Percentiles rank a stretch among this genome's conserved stretches.
These are phyloP conservation scores for Suhomyces panamericanus DNA, from an alignment of 1,139 yeast genomes.

Conservation along the genomic window DNA sequence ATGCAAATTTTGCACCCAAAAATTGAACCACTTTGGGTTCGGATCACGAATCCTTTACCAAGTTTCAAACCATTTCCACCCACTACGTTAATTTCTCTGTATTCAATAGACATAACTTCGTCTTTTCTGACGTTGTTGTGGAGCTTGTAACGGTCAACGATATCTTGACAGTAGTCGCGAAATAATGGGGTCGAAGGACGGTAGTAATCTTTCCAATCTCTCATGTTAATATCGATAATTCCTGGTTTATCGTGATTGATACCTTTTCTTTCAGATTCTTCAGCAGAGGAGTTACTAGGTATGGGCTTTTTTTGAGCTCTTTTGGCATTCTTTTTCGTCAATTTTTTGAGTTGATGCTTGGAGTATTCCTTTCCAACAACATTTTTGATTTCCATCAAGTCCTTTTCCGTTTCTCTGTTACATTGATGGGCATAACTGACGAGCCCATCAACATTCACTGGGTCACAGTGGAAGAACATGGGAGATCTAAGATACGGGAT, in stretches of 20 bases:
- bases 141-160: slow-evolving; percentile 36
- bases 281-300: slow-evolving; percentile 16
- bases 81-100: slow-evolving; percentile 26
- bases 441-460: slow-evolving; percentile 46
- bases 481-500: slow-evolving; percentile 50
- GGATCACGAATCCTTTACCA: slow-evolving; percentile 21
- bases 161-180: slow-evolving; percentile 39
- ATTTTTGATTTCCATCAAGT: slow-evolving; percentile 44
- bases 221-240: slow-evolving; percentile 42
- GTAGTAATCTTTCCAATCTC: slow-evolving; percentile 49
- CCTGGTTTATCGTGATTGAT: slow-evolving; percentile 33
- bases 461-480: slow-evolving; percentile 53
- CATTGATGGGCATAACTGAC: slow-evolving; percentile 40
- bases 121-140: slow-evolving; percentile 33
- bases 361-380: slow-evolving; percentile 50
- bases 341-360: slow-evolving; percentile 43
- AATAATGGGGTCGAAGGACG: slow-evolving; percentile 46
- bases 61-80: slow-evolving; percentile 21
- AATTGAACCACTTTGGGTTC: slow-evolving; percentile 27
- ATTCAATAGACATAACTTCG: slow-evolving; percentile 34
- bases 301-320: slow-evolving; percentile 9
- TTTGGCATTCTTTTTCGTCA: slow-evolving; percentile 21
- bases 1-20: slow-evolving; percentile 40
- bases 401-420: slow-evolving; percentile 29
- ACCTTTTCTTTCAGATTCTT: background rate